Base-by-base conservation (phyloP, 371 early-diverging fungal species). In the Dichotomocladium elegans region DNA sequence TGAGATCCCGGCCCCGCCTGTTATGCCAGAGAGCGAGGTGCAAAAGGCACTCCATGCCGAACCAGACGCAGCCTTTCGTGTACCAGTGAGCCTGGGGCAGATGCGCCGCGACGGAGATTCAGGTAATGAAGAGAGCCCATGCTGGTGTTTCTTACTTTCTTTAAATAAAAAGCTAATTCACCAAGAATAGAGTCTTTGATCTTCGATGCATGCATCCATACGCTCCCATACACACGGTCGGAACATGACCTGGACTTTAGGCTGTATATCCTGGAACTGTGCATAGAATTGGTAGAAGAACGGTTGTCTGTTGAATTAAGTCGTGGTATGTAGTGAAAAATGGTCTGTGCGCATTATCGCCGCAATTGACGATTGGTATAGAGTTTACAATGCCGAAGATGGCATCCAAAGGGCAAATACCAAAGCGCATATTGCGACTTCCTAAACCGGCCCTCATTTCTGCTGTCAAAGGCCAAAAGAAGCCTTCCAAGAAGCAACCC, bases 151-250 rank as follows among this genome's bases (percentile, higher is more conserved):
- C n/a, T n/a, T n/a, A n/a, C n/a, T n/a, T n/a, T n/a, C n/a, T n/a
- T n/a, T n/a, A n/a, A n/a, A n/a, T n/a, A n/a, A n/a, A n/a, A n/a
- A n/a, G n/a, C n/a, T n/a, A n/a, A n/a, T n/a, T n/a, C n/a, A n/a
- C n/a, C n/a, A n/a, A n/a, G n/a, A n/a, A n/a, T n/a, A n/a, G n/a
- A n/a, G n/a, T 75, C 74, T 47, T 44, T 83, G 10, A 83, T 88
- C 17, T 72, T 85, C 42, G 89, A 89, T 60, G 88, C 87, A 1
- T 86, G 87, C 53, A 70, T 90, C 41, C 67, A 91, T 57, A 75
- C 81, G 6, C 70, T 74, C n/a, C 75, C 85, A 2, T 75, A 70
- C 29, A 54, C 69, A 28, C 72, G 83, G 27, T 53, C 85, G 11
- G 70, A 68, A 41, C 67, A 66, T 29, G 82, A 88, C 44, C 58